Percentiles rank a stretch among this genome's conserved stretches.
Evolutionary conservation across 768 basidiomycete species (phyloP).

Genomic region (Royoungia palumana): DNA sequence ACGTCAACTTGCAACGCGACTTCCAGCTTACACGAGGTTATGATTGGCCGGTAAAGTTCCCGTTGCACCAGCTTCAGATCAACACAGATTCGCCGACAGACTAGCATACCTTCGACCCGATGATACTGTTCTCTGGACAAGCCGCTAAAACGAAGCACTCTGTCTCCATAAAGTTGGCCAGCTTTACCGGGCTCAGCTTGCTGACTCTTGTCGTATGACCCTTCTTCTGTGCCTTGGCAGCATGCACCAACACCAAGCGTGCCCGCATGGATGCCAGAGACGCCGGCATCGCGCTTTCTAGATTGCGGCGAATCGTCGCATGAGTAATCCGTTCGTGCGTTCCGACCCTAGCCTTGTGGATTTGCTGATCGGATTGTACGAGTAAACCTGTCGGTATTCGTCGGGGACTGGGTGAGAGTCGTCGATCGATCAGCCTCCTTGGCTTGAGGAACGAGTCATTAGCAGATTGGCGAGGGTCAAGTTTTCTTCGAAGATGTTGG

Average conservation of each 20-base stretch:
- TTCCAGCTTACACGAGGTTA: constrained; percentile 90
- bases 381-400: constrained; percentile 55
- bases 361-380: constrained; percentile 62
- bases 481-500: constrained; percentile 54
- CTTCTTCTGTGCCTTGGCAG: constrained; percentile 67
- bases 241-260: constrained; percentile 82
- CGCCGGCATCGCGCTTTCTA: constrained; percentile 92
- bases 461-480: constrained; percentile 80
- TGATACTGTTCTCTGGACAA: constrained; percentile 87
- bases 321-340: constrained; percentile 76
- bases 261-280: constrained; percentile 93
- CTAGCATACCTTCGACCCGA: constrained; percentile 59
- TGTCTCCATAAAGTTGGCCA: constrained; percentile 94
- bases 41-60: constrained; percentile 88
- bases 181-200: constrained; percentile 89
- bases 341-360: constrained; percentile 54
- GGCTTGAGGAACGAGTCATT: constrained; percentile 69
- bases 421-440: constrained; percentile 34
- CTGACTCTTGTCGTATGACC: constrained; percentile 94
- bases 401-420: background rate
- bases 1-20: constrained; percentile 70
- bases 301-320: constrained; percentile 83
- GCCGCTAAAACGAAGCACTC: constrained; percentile 95
- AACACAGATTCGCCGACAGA: background rate
- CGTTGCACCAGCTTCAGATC: constrained; percentile 25